Evolutionary conservation across 495 filamentous ascomycete genomes (phyloP).

Genomic region (Annulohypoxylon bovei): DNA sequence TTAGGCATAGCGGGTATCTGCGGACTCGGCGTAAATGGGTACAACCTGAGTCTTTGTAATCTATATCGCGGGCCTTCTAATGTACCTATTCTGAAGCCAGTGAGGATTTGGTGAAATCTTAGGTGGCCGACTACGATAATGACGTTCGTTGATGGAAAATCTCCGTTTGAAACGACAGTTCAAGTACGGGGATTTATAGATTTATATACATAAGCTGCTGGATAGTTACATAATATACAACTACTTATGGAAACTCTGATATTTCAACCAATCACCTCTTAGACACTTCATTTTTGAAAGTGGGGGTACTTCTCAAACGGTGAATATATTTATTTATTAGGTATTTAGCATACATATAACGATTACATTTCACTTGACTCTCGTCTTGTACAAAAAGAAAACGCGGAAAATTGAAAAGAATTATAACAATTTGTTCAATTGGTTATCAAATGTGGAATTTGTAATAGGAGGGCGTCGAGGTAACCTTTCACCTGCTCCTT

Average conservation of each 20-base stretch:
- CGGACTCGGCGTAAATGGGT: neutral
- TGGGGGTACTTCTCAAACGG: neutral
- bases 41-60: neutral
- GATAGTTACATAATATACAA: too few relatives aligned
- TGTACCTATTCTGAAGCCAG: too few relatives aligned
- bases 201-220: neutral
- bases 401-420: too few relatives aligned
- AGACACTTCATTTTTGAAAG: too few relatives aligned
- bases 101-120: neutral
- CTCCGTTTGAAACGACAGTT: neutral
- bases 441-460: neutral
- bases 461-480: neutral
- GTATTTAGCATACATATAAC: too few relatives aligned
- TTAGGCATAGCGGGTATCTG: neutral
- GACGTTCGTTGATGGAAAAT: too few relatives aligned
- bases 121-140: too few relatives aligned
- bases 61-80: too few relatives aligned
- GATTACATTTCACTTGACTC: too few relatives aligned
- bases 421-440: neutral
- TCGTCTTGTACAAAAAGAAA: too few relatives aligned
- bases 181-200: neutral
- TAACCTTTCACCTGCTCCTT: conserved; percentile 5
- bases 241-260: neutral
- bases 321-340: too few relatives aligned
- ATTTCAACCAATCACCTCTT: neutral